Conservation (phyloP, 1,284 basidiomycete species). For the Marasmius oreades region DNA sequence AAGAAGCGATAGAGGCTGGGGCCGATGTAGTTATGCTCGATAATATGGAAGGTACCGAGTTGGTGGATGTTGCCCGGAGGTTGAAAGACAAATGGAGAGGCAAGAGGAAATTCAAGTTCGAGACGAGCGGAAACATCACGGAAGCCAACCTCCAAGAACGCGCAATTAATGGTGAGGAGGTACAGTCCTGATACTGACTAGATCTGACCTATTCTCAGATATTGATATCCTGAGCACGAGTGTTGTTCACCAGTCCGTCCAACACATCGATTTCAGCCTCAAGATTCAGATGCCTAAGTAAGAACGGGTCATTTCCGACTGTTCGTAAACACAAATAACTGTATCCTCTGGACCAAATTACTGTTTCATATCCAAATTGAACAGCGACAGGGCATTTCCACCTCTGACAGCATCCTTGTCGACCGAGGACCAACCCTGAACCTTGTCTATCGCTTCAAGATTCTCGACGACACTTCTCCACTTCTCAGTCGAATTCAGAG, state of each 20-base stretch:
- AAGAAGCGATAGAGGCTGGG: conserved; percentile 94
- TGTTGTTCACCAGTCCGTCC: conserved; percentile 87
- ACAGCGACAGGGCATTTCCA: conserved; percentile 67
- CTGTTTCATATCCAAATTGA: conserved; percentile 28
- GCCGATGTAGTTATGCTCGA: conserved; percentile 99
- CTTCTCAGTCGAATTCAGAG: conserved; percentile 61
- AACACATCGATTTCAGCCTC: conserved; percentile 90
- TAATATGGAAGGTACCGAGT: conserved; percentile 80
- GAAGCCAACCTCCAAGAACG: conserved; percentile 76
- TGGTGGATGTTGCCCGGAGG: conserved; percentile 64
- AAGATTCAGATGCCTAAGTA: conserved; percentile 76
- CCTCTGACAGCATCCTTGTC: conserved; percentile 68
- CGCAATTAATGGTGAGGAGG: conserved; percentile 65
- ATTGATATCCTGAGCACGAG: conserved; percentile 94
- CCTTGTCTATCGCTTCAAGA: conserved; percentile 68
- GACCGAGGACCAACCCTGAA: conserved; percentile 56
- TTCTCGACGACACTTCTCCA: conserved; percentile 86
- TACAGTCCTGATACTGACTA: not conserved
- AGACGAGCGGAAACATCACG: conserved; percentile 92
- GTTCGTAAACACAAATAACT: no score
- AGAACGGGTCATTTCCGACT: not conserved
- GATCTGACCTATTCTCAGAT: conserved; percentile 48
- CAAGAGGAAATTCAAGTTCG: conserved; percentile 80
- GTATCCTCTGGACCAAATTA: not conserved
- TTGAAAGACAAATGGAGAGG: conserved; percentile 78